Conservation (phyloP, 805 yeast genomes). For the Diddensiella caesifluorescens region DNA sequence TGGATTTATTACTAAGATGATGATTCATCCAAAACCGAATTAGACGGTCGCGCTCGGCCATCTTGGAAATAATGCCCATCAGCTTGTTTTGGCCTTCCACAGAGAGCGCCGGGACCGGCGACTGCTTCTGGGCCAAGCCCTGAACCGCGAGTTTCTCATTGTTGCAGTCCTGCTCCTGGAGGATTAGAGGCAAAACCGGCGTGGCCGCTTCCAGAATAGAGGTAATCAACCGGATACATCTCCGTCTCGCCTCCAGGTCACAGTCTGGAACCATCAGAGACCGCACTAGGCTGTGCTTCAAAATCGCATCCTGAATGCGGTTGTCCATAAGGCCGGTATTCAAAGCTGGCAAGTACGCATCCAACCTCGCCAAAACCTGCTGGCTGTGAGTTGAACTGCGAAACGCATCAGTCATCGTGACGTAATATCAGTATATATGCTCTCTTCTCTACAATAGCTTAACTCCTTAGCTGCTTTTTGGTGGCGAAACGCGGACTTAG, state of each 20-base stretch:
- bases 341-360: constrained; percentile 25
- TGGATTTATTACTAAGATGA: constrained; percentile 9
- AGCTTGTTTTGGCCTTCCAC: constrained; percentile 20
- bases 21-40: constrained; percentile 25
- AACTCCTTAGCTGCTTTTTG: too few species aligned
- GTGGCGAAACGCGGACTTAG: too few species aligned
- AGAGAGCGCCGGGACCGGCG: constrained; percentile 15
- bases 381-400: too few species aligned
- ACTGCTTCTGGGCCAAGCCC: neutral
- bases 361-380: constrained; percentile 21
- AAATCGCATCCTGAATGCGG: constrained; percentile 27
- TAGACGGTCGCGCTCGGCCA: constrained; percentile 23
- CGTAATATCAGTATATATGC: too few species aligned
- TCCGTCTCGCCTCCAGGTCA: constrained; percentile 26
- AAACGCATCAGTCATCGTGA: too few species aligned
- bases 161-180: constrained; percentile 14
- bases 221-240: constrained; percentile 21
- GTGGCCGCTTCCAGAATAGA: constrained; percentile 24
- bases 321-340: constrained; percentile 28
- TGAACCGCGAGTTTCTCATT: neutral
- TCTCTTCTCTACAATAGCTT: too few species aligned
- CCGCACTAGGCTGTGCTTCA: constrained; percentile 27
- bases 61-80: constrained; percentile 16
- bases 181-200: constrained; percentile 24
- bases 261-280: constrained; percentile 26